Conservation (phyloP, 352 stramenopile genomes). For the Phytophthora tubulina region DNA sequence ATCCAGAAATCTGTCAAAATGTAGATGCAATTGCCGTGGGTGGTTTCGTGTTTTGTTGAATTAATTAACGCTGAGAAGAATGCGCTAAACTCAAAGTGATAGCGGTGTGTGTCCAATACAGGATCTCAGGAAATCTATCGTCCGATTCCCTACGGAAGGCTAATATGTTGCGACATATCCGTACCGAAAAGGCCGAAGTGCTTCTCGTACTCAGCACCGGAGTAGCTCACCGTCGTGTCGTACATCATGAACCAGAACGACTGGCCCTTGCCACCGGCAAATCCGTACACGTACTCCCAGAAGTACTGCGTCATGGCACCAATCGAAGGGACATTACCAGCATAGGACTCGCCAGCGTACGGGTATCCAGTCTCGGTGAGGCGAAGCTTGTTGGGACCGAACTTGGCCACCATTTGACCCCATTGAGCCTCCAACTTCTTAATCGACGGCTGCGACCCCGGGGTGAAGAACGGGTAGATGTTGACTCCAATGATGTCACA, state of each 20-base stretch:
- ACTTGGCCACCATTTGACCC: constrained; percentile 48
- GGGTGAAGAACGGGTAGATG: constrained; percentile 57
- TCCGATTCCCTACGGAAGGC: constrained; percentile 31
- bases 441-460: constrained; percentile 38
- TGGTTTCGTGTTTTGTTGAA: too few relatives aligned
- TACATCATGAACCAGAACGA: constrained; percentile 77
- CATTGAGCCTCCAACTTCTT: constrained; percentile 62
- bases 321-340: constrained; percentile 47
- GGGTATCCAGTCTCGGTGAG: constrained; percentile 69
- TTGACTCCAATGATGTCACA: constrained; percentile 44
- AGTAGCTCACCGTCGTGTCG: constrained; percentile 58
- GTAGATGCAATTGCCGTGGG: too few relatives aligned
- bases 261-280: constrained; percentile 20
- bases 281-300: constrained; percentile 54
- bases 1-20: too few relatives aligned
- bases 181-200: constrained; percentile 60
- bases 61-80: too few relatives aligned
- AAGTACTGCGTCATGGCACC: constrained; percentile 54
- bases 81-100: too few relatives aligned
- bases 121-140: too few relatives aligned
- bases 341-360: constrained; percentile 34
- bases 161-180: constrained; percentile 49
- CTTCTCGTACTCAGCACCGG: constrained; percentile 53
- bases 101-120: too few relatives aligned
- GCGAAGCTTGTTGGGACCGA: constrained; percentile 43